phyloP scores from a whole-genome alignment of 441 rosid genomes.

The Mallotus japonicus region DNA sequence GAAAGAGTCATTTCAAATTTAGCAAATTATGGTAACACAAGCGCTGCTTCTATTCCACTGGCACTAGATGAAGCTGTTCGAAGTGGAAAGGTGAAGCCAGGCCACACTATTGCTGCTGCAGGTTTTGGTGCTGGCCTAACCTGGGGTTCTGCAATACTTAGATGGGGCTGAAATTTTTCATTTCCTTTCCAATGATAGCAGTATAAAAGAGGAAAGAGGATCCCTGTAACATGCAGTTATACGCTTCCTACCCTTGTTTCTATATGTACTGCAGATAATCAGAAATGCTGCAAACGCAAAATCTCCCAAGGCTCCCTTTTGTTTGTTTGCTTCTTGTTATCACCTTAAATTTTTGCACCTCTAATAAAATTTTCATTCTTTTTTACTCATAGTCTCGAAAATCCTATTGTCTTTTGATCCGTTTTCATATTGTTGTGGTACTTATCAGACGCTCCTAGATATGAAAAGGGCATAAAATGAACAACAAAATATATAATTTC shows the following conservation, averaged over 20 bases:
- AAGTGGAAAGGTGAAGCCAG: constrained; percentile 77
- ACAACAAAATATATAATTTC: neutral
- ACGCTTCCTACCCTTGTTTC: constrained; percentile 12
- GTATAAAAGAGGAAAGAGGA: constrained; percentile 3
- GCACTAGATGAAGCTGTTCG: constrained; percentile 94
- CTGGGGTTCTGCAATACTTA: constrained; percentile 82
- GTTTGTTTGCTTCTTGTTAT: constrained; percentile 19
- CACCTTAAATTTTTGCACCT: constrained; percentile 16
- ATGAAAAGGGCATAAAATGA: neutral
- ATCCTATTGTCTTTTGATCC: neutral
- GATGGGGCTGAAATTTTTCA: constrained; percentile 63
- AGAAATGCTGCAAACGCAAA: constrained; percentile 20
- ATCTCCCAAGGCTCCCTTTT: constrained; percentile 20
- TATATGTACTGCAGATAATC: constrained; percentile 14
- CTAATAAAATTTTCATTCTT: constrained; percentile 31
- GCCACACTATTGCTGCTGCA: constrained; percentile 74
- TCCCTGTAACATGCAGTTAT: constrained; percentile 15
- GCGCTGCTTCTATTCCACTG: constrained; percentile 92
- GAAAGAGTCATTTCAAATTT: constrained; percentile 76
- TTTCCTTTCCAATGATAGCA: constrained; percentile 12
- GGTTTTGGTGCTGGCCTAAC: constrained; percentile 97
- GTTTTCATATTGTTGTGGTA: neutral
- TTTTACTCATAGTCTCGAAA: neutral
- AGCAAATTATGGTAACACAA: constrained; percentile 89
- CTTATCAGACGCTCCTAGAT: neutral